A percentile compares a stretch with the other conserved stretches of the same genome.
phyloP scores from a whole-genome alignment of 345 rosid species.

The Diplotaxis tenuifolia region DNA sequence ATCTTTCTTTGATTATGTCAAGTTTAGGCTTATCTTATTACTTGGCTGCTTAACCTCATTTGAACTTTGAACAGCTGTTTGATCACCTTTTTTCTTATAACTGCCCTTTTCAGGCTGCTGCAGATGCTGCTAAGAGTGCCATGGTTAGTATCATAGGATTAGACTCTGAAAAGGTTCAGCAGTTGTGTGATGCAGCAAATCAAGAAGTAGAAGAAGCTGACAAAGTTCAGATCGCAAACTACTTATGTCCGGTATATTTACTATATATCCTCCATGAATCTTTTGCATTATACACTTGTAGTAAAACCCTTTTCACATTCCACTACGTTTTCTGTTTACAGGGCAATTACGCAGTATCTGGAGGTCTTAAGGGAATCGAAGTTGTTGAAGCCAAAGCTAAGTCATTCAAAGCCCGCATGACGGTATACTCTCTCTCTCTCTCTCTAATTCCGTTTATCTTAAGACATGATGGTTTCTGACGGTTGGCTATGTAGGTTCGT shows the following conservation, averaged over 20 bases:
- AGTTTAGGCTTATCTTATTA: neutral
- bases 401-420: conserved; percentile 95
- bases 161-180: conserved; percentile 81
- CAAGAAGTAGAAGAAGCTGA: conserved; percentile 76
- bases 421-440: conserved; percentile 41
- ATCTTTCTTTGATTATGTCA: neutral
- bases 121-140: conserved; percentile 92
- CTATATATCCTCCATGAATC: conserved; percentile 6
- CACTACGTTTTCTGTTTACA: conserved; percentile 2
- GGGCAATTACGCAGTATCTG: conserved; percentile 99
- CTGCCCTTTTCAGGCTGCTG: conserved; percentile 63
- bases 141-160: conserved; percentile 96
- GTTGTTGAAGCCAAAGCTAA: conserved; percentile 93
- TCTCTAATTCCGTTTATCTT: neutral
- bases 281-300: conserved; percentile 14
- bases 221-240: conserved; percentile 93
- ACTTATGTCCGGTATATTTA: conserved; percentile 67
- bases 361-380: conserved; percentile 90
- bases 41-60: conserved; percentile 10
- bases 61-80: neutral
- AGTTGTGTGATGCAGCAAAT: conserved; percentile 91
- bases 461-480: neutral
- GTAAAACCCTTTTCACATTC: neutral
- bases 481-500: conserved; percentile 59
- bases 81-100: conserved; percentile 10